A percentile compares a stretch with the other conserved stretches of the same genome.
Evolutionary conservation across 1,284 basidiomycete genomes (phyloP).

Genomic region (Rhodotorula sp.): DNA sequence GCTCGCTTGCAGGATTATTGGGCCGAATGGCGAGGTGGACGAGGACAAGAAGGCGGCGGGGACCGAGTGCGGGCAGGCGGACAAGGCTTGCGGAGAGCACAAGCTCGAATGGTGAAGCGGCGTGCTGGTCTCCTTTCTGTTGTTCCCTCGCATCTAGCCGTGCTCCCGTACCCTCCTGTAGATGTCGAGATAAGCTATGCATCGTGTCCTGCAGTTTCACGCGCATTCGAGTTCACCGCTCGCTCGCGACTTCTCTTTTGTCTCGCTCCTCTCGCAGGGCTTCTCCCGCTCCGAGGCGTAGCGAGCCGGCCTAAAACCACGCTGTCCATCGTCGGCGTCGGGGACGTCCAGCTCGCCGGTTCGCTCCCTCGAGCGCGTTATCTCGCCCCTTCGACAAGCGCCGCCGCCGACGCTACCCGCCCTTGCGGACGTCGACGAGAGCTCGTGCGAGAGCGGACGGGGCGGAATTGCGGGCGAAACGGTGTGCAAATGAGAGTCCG

Average conservation of each 20-base stretch:
- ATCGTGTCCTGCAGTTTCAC: no score
- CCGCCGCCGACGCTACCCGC: neutral
- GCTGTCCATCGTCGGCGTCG: no score
- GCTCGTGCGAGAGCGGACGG: neutral
- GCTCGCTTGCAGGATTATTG: conserved; percentile 53
- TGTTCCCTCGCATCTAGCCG: neutral
- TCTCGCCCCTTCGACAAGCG: neutral
- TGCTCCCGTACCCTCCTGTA: neutral
- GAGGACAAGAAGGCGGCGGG: conserved; percentile 27
- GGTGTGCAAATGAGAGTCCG: no score
- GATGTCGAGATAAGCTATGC: neutral
- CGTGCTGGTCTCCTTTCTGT: neutral
- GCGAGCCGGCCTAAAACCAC: no score
- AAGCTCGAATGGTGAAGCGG: conserved; percentile 33
- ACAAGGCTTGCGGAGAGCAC: conserved; percentile 24
- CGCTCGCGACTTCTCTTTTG: neutral
- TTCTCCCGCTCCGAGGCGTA: no score
- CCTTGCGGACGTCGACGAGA: neutral
- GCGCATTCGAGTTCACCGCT: neutral
- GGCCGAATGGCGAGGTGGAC: conserved; percentile 27
- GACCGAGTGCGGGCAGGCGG: conserved; percentile 20
- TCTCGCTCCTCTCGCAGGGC: neutral
- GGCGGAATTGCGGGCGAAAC: neutral
- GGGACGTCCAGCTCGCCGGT: neutral
- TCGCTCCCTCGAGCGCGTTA: neutral